A percentile compares a stretch with the other conserved stretches of the same genome.
Evolutionary conservation across 192 early-diverging fungal species (phyloP).

Genomic region (Thoreauomyces humboldtii): DNA sequence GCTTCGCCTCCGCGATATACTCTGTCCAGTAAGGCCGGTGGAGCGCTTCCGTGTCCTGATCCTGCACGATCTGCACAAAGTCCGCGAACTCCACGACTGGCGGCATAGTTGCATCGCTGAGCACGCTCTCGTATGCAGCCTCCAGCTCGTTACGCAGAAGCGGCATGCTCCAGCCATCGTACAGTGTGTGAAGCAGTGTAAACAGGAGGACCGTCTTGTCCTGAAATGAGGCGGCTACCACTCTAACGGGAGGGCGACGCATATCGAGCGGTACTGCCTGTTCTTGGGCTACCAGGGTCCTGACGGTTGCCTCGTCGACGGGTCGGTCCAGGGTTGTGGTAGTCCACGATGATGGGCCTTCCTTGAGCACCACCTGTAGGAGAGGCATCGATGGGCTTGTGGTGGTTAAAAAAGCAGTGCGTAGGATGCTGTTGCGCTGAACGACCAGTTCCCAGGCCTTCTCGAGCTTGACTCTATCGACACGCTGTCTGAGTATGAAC

Average conservation of each 20-base stretch:
- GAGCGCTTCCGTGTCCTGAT: too few species aligned
- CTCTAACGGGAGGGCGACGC: neutral
- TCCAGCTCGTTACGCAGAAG: constrained; percentile 18
- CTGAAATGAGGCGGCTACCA: neutral
- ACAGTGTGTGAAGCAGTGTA: constrained; percentile 33
- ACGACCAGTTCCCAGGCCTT: neutral
- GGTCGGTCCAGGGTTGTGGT: neutral
- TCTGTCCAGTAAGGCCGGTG: too few species aligned
- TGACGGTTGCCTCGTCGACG: neutral
- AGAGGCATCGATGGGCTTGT: neutral
- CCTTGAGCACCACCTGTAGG: constrained; percentile 5
- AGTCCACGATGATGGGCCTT: neutral
- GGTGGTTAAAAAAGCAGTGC: constrained; percentile 7
- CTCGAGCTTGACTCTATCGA: neutral
- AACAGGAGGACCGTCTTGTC: constrained; percentile 9
- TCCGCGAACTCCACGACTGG: neutral
- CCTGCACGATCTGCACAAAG: constrained; percentile 6
- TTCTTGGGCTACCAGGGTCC: neutral
- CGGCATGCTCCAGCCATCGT: constrained; percentile 35
- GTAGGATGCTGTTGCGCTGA: neutral
- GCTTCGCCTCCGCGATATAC: too few species aligned
- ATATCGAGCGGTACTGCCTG: neutral
- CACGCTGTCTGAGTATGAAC: neutral
- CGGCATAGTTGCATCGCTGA: constrained; percentile 5
- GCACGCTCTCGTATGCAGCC: neutral